phyloP scores from a whole-genome alignment of 2,329 filamentous ascomycete species.

The Acrodontium crateriforme region DNA sequence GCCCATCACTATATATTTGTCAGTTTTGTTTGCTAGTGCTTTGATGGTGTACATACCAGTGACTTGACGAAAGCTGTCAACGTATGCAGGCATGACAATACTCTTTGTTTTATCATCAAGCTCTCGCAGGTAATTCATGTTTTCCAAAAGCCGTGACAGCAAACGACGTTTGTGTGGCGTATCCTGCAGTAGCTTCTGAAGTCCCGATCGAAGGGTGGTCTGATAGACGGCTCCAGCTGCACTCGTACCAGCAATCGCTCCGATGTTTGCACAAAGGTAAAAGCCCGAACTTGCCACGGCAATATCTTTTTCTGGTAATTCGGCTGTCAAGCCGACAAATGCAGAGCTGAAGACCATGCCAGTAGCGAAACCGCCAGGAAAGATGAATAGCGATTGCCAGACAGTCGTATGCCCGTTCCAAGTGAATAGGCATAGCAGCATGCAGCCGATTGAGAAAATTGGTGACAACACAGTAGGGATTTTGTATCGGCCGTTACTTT shows the following conservation, averaged over 20 bases:
- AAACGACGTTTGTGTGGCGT: constrained; percentile 25
- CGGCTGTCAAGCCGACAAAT: constrained; percentile 37
- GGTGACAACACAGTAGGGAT: constrained; percentile 38
- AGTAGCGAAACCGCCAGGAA: constrained; percentile 41
- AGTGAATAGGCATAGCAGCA: constrained; percentile 37
- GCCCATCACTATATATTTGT: no score
- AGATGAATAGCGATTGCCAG: constrained; percentile 44
- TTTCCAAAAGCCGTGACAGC: constrained; percentile 26
- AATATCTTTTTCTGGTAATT: constrained; percentile 31
- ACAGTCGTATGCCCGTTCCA: constrained; percentile 48
- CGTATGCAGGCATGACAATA: constrained; percentile 15
- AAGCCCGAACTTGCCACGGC: constrained; percentile 37
- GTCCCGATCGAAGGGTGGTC: constrained; percentile 20
- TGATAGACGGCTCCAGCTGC: constrained; percentile 26
- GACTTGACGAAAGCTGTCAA: constrained; percentile 13
- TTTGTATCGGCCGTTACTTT: constrained; percentile 47
- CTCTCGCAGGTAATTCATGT: constrained; percentile 26
- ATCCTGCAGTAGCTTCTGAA: constrained; percentile 20
- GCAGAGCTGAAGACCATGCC: constrained; percentile 33
- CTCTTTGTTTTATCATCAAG: constrained; percentile 8
- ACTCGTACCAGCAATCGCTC: constrained; percentile 28
- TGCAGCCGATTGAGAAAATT: constrained; percentile 36
- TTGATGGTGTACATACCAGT: constrained; percentile 17
- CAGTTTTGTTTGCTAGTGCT: no score
- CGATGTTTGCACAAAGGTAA: constrained; percentile 33